Percentiles rank a stretch among this genome's conserved stretches.
These are phyloP conservation scores for Zoysia japonica DNA, from an alignment of 176 grass and related monocot genomes.

Conservation along the genomic window DNA sequence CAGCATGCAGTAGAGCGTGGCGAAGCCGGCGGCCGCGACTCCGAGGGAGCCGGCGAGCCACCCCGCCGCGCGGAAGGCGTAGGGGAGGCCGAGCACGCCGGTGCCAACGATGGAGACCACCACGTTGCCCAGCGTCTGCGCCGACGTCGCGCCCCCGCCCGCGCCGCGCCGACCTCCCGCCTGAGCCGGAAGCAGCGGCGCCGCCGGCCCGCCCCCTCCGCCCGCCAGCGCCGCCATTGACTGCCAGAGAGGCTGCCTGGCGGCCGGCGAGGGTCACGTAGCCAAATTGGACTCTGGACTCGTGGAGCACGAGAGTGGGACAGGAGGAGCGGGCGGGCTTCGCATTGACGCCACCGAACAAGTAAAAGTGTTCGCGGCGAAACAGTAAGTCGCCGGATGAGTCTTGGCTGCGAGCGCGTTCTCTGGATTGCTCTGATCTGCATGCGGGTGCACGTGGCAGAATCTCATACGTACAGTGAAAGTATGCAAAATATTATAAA, in stretches of 20 bases:
- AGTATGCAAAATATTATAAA: too few relatives aligned
- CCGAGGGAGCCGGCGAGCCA: slow-evolving; percentile 74
- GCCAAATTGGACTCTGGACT: not conserved
- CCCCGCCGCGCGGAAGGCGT: slow-evolving; percentile 75
- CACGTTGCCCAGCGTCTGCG: slow-evolving; percentile 82
- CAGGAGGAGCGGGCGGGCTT: too few relatives aligned
- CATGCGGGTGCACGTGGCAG: too few relatives aligned
- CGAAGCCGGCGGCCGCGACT: slow-evolving; percentile 54
- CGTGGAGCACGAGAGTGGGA: not conserved
- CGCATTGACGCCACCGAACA: too few relatives aligned
- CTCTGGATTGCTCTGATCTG: too few relatives aligned
- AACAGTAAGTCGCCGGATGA: too few relatives aligned
- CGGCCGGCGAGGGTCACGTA: not conserved
- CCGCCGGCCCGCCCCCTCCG: not conserved
- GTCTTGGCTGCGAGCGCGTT: too few relatives aligned
- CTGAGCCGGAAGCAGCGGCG: slow-evolving; percentile 34
- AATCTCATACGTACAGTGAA: too few relatives aligned
- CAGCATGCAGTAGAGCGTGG: slow-evolving; percentile 91
- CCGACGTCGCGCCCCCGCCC: slow-evolving; percentile 50
- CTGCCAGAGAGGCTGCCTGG: not conserved
- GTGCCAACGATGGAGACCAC: slow-evolving; percentile 92
- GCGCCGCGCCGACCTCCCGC: slow-evolving; percentile 2
- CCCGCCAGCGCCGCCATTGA: slow-evolving; percentile 21
- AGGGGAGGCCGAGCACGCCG: slow-evolving; percentile 84
- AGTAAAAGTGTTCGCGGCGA: too few relatives aligned